Evolutionary conservation across 768 basidiomycete species (phyloP), one percentile per base, ranked within the genome.

Genomic region (Leccinum aurantiacum): DNA sequence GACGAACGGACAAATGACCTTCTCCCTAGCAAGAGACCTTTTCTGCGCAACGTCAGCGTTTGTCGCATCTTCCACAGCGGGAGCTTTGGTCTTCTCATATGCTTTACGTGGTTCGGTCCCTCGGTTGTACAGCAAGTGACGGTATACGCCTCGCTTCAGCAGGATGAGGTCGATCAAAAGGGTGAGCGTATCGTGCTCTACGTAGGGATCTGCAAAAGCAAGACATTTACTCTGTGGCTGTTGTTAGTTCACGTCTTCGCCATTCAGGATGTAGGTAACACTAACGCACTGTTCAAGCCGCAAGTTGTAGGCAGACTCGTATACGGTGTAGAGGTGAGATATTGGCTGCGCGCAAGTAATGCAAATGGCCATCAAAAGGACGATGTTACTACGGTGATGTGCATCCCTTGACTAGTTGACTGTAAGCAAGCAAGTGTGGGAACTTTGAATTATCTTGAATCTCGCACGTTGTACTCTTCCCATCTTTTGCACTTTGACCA

Each of bases 241-340:
- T 15, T 52, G 61, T 66, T 54, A 66, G 49, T 58, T 46, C 22
- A 35, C 37, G 31, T 57, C 46, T 33, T 8, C 33, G 25, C 25
- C 19, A 50, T 27, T 50, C n/a, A 47, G 1, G 55, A 27, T 3
- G 25, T 14, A 15, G 15, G 63, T 15, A 41, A 7, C 44, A 84
- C 89, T 66, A 52, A 93, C 91, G 71, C 92, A 94, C 76, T 91
- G 88, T 71, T 93, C 90, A 24, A 94, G 81, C 53, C 92, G 79
- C 35, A 93, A 79, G 69, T 93, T 93, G 67, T 89, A 78, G 8
- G 82, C 84, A 5, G 90, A 87, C 65, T 89, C 80, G 71, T 95
- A 94, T 58, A 91, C 81, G 0, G 91, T 93, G 73, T 93, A 94
- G 17, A 94, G 81, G 67, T 85, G 84, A 0, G 83, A 77, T 14